Conservation (phyloP, 2,329 filamentous ascomycete species). For the Claviceps capensis region DNA sequence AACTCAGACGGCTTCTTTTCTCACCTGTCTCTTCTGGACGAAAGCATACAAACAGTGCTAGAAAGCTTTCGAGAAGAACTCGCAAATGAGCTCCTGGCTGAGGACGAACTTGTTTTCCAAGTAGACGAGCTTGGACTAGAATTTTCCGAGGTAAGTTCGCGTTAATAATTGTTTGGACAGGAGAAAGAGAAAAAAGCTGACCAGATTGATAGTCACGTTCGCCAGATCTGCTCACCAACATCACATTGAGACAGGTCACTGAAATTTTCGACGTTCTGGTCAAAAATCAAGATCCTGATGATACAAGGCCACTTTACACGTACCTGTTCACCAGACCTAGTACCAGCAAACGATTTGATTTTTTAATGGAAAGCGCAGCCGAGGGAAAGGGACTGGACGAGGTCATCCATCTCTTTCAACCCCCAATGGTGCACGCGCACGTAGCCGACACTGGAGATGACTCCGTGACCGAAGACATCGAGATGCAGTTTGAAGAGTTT, state of each 20-base stretch:
- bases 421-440: slow-evolving; percentile 7
- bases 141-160: slow-evolving; percentile 32
- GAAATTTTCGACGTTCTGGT: slow-evolving; percentile 29
- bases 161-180: neutral
- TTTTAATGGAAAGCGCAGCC: slow-evolving; percentile 27
- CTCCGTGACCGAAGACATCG: slow-evolving; percentile 1
- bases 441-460: neutral
- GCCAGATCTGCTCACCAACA: slow-evolving; percentile 19
- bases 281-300: slow-evolving; percentile 29
- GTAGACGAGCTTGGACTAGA: slow-evolving; percentile 39
- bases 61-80: slow-evolving; percentile 31
- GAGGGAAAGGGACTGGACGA: slow-evolving; percentile 27
- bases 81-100: slow-evolving; percentile 26
- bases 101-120: slow-evolving; percentile 37
- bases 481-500: slow-evolving; percentile 10
- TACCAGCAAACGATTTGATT: slow-evolving; percentile 24
- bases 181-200: slow-evolving; percentile 12
- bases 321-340: slow-evolving; percentile 28
- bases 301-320: slow-evolving; percentile 25
- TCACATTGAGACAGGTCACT: slow-evolving; percentile 28
- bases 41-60: slow-evolving; percentile 30
- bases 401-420: slow-evolving; percentile 24
- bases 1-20: slow-evolving; percentile 30
- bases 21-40: slow-evolving; percentile 26
- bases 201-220: slow-evolving; percentile 19